Percentiles rank a stretch among this genome's conserved stretches.
Evolutionary conservation across 148 eudicot species (phyloP).

Genomic region (Rhododendron mucronatum): DNA sequence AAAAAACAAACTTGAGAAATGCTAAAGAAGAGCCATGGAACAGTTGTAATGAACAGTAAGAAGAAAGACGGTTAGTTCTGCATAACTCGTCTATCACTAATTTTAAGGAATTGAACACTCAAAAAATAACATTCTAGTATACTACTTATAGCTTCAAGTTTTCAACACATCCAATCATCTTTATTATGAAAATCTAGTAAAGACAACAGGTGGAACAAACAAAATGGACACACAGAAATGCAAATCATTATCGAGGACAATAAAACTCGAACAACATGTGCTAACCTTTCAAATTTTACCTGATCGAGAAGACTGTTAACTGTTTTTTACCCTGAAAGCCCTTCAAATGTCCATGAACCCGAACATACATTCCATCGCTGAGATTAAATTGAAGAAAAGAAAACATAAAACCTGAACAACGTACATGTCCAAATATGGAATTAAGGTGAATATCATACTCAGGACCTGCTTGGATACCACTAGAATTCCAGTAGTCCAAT

Average conservation of each 20-base stretch:
- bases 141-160: background rate
- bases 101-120: background rate
- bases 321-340: constrained; percentile 82
- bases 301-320: constrained; percentile 58
- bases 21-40: background rate
- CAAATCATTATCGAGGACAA: background rate
- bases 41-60: background rate
- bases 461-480: background rate
- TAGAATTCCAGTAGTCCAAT: background rate
- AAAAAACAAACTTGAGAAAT: background rate
- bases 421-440: constrained; percentile 3
- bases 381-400: background rate
- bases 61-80: background rate
- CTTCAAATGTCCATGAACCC: constrained; percentile 73
- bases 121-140: background rate
- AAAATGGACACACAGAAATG: background rate
- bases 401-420: constrained; percentile 2
- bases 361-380: constrained; percentile 81
- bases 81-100: background rate
- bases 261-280: background rate
- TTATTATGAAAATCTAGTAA: background rate
- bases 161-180: background rate
- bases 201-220: background rate
- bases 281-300: constrained; percentile 34
- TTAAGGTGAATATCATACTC: background rate